phyloP scores from a whole-genome alignment of 2,329 filamentous ascomycete genomes.

The Allantophomopsis cytisporea region DNA sequence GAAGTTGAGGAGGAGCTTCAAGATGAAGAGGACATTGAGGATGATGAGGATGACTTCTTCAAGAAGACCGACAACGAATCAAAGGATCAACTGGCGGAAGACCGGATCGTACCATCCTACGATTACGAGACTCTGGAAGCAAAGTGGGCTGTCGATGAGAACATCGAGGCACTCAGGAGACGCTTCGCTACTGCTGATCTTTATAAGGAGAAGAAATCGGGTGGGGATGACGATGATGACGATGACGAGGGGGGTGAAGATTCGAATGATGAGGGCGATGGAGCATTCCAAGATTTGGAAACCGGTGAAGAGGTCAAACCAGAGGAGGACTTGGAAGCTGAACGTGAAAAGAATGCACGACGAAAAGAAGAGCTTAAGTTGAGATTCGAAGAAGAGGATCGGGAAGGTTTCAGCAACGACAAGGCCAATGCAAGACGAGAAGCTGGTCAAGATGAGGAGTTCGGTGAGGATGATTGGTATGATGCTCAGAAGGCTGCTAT shows the following conservation, averaged over 20 bases:
- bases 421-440: conserved; percentile 66
- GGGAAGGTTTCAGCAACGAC: conserved; percentile 89
- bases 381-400: conserved; percentile 93
- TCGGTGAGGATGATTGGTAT: conserved; percentile 98
- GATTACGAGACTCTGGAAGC: conserved; percentile 70
- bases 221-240: conserved; percentile 29
- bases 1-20: conserved; percentile 37
- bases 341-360: conserved; percentile 80
- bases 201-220: conserved; percentile 37
- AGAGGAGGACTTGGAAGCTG: conserved; percentile 52
- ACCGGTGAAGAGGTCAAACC: conserved; percentile 48
- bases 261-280: conserved; percentile 59
- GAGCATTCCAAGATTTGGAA: conserved; percentile 77
- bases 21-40: conserved; percentile 45
- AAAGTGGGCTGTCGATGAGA: conserved; percentile 75
- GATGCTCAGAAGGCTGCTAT: conserved; percentile 90
- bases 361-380: conserved; percentile 90
- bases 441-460: conserved; percentile 56
- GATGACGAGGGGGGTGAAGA: conserved; percentile 37
- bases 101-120: conserved; percentile 64
- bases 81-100: conserved; percentile 59
- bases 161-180: conserved; percentile 58
- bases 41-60: conserved; percentile 47
- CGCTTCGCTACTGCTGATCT: conserved; percentile 64
- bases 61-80: conserved; percentile 48